Base-by-base conservation (phyloP, 257 asterid species). In the Solanum megistacrolobum region DNA sequence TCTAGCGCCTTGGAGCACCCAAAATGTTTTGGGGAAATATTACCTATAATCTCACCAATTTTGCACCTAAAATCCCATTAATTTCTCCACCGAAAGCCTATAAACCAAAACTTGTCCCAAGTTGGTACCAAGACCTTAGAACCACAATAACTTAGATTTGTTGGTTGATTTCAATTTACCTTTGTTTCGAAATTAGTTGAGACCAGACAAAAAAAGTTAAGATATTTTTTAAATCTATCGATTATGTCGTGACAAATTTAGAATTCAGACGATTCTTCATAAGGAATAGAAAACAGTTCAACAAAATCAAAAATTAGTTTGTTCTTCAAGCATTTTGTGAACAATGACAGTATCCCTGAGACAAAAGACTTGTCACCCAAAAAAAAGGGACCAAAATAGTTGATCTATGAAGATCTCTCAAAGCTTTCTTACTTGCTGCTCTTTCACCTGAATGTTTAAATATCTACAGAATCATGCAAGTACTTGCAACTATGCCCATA, bases 401-500 rank as follows among this genome's bases (percentile, higher is more conserved):
- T 21, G 66, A 25, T 41, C 84, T 41, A 18, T 76, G 58, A 38
- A 76, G 23, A 38, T 12, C 58, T 38, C 11, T 9, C 55, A 36
- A n/a, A 76, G 84, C 62, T 66, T 11, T 0, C 20, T 38, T 39
- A 39, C 35, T 41, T 6, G 23, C 84, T 76, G 12, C 35, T 39
- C 35, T 76, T 78, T 78, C 39, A 79, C 85, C 20, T 43, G 84
- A 79, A 27, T 79, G 85, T 16, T 79, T 79, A 79, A 27, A 29
- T 48, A 48, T 31, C 69, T 48, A 46, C 43, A 31, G 43, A 82
- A 82, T 31, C 69, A 87, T 96, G 99, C 86, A 84, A 87, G 85
- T 85, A 90, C 91, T 76, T 94, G 92, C 99, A 95, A 76, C 89
- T 93, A 31, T 92, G 92, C 71, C 98, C 98, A 91, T 84, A 96